Base-by-base conservation (phyloP, 345 rosid genomes). In the Iberis pinnata region DNA sequence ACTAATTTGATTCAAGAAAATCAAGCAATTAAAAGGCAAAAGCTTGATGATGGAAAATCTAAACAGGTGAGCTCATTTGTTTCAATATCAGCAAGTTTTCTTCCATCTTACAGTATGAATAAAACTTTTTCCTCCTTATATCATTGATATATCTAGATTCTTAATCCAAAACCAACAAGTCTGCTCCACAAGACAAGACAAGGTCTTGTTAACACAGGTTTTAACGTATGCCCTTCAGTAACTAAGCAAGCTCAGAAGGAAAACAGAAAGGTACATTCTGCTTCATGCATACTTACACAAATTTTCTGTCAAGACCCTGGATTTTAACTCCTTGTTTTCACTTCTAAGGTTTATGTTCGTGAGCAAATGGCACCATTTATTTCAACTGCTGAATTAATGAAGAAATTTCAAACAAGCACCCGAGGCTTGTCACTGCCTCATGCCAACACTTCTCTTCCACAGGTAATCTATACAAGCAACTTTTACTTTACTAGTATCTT, bases 11-110 rank as follows among this genome's bases (percentile, higher is more conserved):
- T 70, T 63, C 94, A 80, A 61, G 97, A 93, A 65, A 85, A 83
- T 64, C 99, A 86, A 76, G 95, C 99, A 13, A 76, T 93, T 53
- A 93, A 93, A 70, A 75, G 87, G 63, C 99, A 93, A 79, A 88
- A 85, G 83, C 81, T 93, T 53, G 99, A 88, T 0, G 97, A 77
- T 48, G 99, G 99, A 54, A 76, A 53, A 54, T 75, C 95, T 20
- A 85, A 90, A 83, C 94, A 80, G 92, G 99, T 88, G 57, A 60
- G 26, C 40, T 20, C 29, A 31, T 38, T 15, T 12, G 3, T 45
- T 58, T 20, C 18, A 15, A 4, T 13, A 31, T 32, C 38, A 18
- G 27, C 27, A 40, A 33, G 27, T 27, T 40, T 47, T 12, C 24
- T 25, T 24, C 3, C 11, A 37, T 48, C 40, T 2, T 22, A 53